Evolutionary conservation across 2,329 filamentous ascomycete species (phyloP).

Genomic region (Cladosporium sp.): DNA sequence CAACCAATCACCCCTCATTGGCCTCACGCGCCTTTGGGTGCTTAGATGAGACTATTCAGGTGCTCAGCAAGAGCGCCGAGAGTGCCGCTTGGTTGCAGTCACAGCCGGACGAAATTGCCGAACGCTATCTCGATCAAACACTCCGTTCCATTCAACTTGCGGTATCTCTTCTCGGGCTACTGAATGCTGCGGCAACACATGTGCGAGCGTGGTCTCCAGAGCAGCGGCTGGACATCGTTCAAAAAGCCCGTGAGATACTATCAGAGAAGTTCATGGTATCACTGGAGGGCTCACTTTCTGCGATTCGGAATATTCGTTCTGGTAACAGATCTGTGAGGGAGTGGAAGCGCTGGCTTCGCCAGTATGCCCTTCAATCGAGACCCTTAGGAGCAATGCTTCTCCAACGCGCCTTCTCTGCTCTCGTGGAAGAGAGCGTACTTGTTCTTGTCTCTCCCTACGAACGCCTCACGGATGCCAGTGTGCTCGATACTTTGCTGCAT

Average conservation of each 20-base stretch:
- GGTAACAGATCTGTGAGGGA: slow-evolving; percentile 63
- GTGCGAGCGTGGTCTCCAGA: slow-evolving; percentile 73
- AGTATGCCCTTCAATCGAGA: slow-evolving; percentile 71
- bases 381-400: slow-evolving; percentile 88
- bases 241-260: slow-evolving; percentile 64
- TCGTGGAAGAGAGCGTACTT: slow-evolving; percentile 49
- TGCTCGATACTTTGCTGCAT: slow-evolving; percentile 32
- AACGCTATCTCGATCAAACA: slow-evolving; percentile 15
- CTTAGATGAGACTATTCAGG: slow-evolving; percentile 65
- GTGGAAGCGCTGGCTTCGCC: slow-evolving; percentile 80
- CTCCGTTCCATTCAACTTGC: slow-evolving; percentile 58
- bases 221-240: slow-evolving; percentile 67
- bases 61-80: slow-evolving; percentile 59
- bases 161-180: slow-evolving; percentile 81
- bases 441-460: slow-evolving; percentile 20
- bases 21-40: slow-evolving; percentile 60
- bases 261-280: slow-evolving; percentile 80
- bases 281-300: slow-evolving; percentile 84
- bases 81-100: slow-evolving; percentile 35
- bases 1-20: slow-evolving; percentile 63
- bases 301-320: slow-evolving; percentile 71
- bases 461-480: slow-evolving; percentile 13
- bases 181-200: slow-evolving; percentile 73
- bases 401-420: slow-evolving; percentile 79
- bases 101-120: slow-evolving; percentile 18